phyloP scores from a whole-genome alignment of 768 basidiomycete genomes.

The Lactarius psammicola region DNA sequence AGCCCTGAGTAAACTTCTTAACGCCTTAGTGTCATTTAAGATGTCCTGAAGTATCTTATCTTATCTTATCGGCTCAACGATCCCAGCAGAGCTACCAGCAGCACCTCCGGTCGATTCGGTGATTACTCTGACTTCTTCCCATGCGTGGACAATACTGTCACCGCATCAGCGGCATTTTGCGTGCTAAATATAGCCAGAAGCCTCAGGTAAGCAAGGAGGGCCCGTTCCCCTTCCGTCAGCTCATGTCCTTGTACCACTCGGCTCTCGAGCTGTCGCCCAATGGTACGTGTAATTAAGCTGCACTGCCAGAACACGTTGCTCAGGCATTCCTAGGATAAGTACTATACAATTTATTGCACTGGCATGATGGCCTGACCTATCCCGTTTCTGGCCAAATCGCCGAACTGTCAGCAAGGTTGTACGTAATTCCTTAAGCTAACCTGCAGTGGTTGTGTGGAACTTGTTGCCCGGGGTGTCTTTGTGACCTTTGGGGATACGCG shows the following conservation, averaged over 20 bases:
- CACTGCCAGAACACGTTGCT: neutral
- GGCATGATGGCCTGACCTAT: constrained; percentile 27
- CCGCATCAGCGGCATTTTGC: constrained; percentile 49
- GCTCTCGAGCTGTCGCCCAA: constrained; percentile 71
- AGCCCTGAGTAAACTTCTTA: constrained; percentile 47
- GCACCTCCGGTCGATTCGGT: constrained; percentile 58
- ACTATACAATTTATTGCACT: constrained; percentile 36
- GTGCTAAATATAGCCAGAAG: constrained; percentile 64
- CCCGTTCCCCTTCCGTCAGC: neutral
- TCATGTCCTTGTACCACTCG: constrained; percentile 12
- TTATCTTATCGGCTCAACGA: constrained; percentile 43
- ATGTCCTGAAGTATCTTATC: constrained; percentile 3
- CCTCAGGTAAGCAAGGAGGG: constrained; percentile 43
- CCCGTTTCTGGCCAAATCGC: neutral
- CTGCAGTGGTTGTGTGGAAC: neutral
- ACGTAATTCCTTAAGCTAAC: neutral
- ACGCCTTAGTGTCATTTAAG: neutral
- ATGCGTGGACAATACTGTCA: neutral
- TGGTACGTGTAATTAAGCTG: constrained; percentile 40
- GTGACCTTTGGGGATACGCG: neutral
- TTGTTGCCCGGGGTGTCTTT: neutral
- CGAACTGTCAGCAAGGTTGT: neutral
- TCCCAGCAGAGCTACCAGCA: constrained; percentile 65
- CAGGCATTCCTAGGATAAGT: constrained; percentile 31
- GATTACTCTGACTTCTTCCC: constrained; percentile 15